Evolutionary conservation across 345 rosid species (phyloP), one percentile per base, ranked within the genome.

Genomic region (Gynandropsis gynandra): DNA sequence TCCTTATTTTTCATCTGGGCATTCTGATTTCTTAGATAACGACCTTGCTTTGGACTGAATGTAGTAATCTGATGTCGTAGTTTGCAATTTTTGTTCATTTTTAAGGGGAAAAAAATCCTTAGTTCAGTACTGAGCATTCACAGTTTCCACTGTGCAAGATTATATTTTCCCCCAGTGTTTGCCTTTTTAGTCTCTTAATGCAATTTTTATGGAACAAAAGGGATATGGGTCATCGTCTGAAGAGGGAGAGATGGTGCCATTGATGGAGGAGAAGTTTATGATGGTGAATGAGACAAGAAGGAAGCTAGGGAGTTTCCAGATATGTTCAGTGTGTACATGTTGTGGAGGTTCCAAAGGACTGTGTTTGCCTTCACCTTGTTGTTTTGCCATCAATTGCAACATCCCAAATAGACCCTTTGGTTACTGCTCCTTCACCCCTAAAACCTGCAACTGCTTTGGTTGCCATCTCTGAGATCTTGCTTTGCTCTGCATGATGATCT

Each of bases 341-440:
- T 90, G 98, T 58, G 96, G 95, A 20, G 96, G 95, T 56, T 69
- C 90, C 41, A 81, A 66, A 61, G 83, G 96, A 7, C 44, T 79
- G 49, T 90, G 98, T 56, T 63, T 90, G 67, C 82, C 89, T 12
- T 80, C 95, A 13, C 96, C 98, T 29, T 90, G 98, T 69, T 90
- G 98, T 74, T 90, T 70, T 68, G 96, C 96, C 16, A 87, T 90
- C 77, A 87, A 84, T 50, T 90, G 98, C 89, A 90, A 87, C 73
- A 90, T 90, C 33, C 98, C 98, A 11, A 87, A 90, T 58, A 76
- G 87, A 65, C 98, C 98, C 41, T 90, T 83, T 60, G 98, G 98
- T 42, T 90, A 80, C 74, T 90, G 96, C 59, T 83, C 98, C 16
- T 90, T 90, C 76, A 87, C 98, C 56, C 96, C 98, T 70, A 87